Percentiles rank a stretch among this genome's conserved stretches.
phyloP scores from a whole-genome alignment of 169 alveolate species.

The Cryptosporidium felis region DNA sequence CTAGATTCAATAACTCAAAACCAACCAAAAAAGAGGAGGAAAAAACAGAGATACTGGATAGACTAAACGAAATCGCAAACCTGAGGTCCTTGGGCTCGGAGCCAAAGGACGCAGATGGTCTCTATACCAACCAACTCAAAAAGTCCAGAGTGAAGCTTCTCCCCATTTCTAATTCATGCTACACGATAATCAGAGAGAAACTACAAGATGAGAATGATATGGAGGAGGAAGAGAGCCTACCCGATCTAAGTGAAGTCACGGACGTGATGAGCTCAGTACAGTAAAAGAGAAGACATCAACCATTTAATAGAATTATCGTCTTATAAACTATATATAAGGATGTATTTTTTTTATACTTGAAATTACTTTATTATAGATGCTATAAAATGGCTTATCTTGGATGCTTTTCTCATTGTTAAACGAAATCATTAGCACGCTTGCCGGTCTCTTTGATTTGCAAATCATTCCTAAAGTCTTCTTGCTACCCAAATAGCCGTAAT shows the following conservation, averaged over 20 bases:
- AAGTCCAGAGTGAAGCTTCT: constrained; percentile 38
- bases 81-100: neutral
- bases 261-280: constrained; percentile 3
- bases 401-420: neutral
- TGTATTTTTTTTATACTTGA: constrained; percentile 54
- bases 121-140: neutral
- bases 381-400: constrained; percentile 59
- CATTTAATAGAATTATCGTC: neutral
- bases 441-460: constrained; percentile 94
- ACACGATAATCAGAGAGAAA: constrained; percentile 19
- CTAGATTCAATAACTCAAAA: neutral
- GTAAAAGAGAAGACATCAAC: neutral
- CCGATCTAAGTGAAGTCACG: neutral
- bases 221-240: neutral
- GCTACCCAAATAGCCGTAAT: constrained; percentile 91
- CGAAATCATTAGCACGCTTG: constrained; percentile 89
- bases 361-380: constrained; percentile 36
- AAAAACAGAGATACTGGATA: constrained; percentile 7
- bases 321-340: constrained; percentile 41
- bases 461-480: constrained; percentile 92
- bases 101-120: neutral
- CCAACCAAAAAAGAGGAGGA: constrained; percentile 9
- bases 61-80: constrained; percentile 5
- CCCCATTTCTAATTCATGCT: constrained; percentile 32
- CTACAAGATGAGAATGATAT: neutral